phyloP scores from a whole-genome alignment of 345 rosid species.

The Syzygium jambos region DNA sequence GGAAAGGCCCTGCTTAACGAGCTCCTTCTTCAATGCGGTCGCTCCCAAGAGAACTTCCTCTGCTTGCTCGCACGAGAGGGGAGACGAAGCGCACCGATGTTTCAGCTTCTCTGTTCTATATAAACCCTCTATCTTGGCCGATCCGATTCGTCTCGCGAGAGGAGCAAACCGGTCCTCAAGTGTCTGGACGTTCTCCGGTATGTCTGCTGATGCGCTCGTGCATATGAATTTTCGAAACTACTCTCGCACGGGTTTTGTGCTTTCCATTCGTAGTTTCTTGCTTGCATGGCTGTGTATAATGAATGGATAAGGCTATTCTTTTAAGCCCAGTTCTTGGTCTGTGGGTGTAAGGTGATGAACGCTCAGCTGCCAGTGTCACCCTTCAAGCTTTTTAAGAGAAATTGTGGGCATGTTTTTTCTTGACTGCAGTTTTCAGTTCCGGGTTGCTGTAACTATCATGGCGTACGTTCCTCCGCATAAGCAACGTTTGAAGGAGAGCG shows the following conservation, averaged over 20 bases:
- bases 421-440: neutral
- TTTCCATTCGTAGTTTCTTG: neutral
- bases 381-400: neutral
- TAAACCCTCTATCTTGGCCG: neutral
- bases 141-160: neutral
- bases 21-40: neutral
- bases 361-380: neutral
- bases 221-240: neutral
- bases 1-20: too few species aligned
- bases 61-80: neutral
- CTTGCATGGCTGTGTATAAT: neutral
- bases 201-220: neutral
- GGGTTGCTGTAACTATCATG: neutral
- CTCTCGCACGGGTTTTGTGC: neutral
- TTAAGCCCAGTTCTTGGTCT: neutral
- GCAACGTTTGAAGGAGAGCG: slow-evolving; percentile 1
- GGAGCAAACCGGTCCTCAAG: neutral
- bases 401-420: neutral
- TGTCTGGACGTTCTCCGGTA: neutral
- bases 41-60: too few species aligned
- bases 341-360: neutral
- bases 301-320: neutral
- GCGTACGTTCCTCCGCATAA: slow-evolving; percentile 22
- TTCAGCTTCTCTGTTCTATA: neutral
- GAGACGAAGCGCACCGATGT: neutral